Conservation (phyloP, 1,284 basidiomycete species). For the Neolentinus lepideus region DNA sequence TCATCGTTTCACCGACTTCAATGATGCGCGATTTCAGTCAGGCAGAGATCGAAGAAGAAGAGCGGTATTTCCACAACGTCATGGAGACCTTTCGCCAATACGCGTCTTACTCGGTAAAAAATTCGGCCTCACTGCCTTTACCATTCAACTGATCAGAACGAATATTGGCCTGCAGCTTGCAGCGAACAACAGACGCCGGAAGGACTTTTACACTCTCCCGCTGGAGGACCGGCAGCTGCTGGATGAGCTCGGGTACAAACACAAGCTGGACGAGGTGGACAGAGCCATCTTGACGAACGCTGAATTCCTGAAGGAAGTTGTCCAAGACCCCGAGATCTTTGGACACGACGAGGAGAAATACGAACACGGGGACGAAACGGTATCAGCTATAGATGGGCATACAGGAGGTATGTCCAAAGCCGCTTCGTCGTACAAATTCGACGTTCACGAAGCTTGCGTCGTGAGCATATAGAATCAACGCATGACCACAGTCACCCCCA, state of each 20-base stretch:
- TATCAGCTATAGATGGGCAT: neutral
- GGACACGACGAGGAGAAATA: conserved; percentile 34
- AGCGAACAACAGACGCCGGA: conserved; percentile 68
- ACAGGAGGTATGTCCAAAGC: neutral
- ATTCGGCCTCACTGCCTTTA: conserved; percentile 9
- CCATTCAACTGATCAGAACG: neutral
- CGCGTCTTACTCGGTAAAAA: conserved; percentile 54
- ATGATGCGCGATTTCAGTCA: conserved; percentile 8
- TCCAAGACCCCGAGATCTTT: conserved; percentile 70
- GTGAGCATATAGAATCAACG: too few species aligned
- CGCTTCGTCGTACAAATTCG: too few species aligned
- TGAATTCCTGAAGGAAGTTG: conserved; percentile 57
- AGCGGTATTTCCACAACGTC: conserved; percentile 60
- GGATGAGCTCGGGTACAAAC: conserved; percentile 53
- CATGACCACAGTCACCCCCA: conserved; percentile 18
- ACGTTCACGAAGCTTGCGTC: too few species aligned
- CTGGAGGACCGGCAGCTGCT: conserved; percentile 55
- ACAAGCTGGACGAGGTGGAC: conserved; percentile 62
- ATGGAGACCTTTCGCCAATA: conserved; percentile 63
- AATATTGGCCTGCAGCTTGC: conserved; percentile 39
- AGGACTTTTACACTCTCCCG: conserved; percentile 61
- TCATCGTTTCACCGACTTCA: neutral
- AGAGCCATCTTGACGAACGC: conserved; percentile 64
- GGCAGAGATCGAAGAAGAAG: conserved; percentile 37
- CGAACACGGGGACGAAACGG: conserved; percentile 19